phyloP scores from a whole-genome alignment of 352 stramenopile genomes.

The Phytophthora sojae region DNA sequence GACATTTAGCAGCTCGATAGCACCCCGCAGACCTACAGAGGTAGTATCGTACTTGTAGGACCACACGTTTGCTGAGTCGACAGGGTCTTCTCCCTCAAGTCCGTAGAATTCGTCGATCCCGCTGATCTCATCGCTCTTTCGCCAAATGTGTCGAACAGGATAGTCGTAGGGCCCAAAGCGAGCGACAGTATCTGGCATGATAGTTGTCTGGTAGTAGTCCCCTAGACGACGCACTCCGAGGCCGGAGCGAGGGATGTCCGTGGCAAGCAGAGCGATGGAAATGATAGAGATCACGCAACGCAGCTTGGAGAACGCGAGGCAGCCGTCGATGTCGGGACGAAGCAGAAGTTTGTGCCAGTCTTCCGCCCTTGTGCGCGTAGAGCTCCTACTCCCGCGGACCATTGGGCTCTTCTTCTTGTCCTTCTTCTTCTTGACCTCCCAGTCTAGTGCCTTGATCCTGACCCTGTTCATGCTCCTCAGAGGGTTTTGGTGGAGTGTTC shows the following conservation, averaged over 20 bases:
- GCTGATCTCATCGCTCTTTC: background rate
- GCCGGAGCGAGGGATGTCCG: conserved; percentile 61
- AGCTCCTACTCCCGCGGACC: too few species aligned
- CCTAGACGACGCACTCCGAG: conserved; percentile 37
- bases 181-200: conserved; percentile 32
- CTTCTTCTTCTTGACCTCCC: background rate
- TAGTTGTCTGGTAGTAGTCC: conserved; percentile 24
- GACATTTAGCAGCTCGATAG: conserved; percentile 34
- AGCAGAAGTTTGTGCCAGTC: conserved; percentile 28
- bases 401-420: too few species aligned
- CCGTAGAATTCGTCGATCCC: conserved; percentile 15
- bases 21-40: conserved; percentile 42
- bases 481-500: too few species aligned
- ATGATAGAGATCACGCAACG: conserved; percentile 48
- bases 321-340: conserved; percentile 34
- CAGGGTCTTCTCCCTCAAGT: conserved; percentile 13
- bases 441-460: background rate
- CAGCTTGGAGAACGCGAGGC: conserved; percentile 37
- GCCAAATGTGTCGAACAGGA: conserved; percentile 45
- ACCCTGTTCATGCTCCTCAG: background rate
- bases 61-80: conserved; percentile 32
- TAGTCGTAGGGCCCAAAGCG: conserved; percentile 59
- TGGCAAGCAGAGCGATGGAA: conserved; percentile 42
- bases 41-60: conserved; percentile 51
- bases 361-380: background rate